Evolutionary conservation across 2,329 filamentous ascomycete genomes (phyloP).

Genomic region (Clonostachys solani): DNA sequence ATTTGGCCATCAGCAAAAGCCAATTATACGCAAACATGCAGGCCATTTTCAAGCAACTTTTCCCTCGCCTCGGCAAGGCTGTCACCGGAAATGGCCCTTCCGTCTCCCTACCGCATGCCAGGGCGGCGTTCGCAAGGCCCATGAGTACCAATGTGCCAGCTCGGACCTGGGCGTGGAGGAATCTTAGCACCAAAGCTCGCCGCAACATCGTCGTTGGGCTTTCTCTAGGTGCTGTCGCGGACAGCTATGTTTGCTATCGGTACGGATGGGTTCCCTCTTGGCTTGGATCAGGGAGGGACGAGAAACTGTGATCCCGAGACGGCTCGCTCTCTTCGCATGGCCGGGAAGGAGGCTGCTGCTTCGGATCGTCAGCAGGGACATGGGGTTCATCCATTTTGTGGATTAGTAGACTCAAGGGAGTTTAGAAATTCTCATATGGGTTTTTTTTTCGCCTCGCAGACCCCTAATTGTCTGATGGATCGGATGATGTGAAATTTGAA

Average conservation of each 20-base stretch:
- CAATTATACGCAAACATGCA: not conserved
- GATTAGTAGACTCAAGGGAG: too few species aligned
- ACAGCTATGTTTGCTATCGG: conserved; percentile 15
- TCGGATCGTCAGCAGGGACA: too few species aligned
- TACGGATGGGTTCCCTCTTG: too few species aligned
- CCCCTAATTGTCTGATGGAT: too few species aligned
- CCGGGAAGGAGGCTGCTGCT: too few species aligned
- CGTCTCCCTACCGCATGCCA: conserved; percentile 6
- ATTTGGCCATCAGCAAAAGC: not conserved
- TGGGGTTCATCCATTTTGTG: too few species aligned
- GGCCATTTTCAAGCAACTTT: conserved; percentile 9
- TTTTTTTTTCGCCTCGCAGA: too few species aligned
- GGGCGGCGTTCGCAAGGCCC: not conserved
- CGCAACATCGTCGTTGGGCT: conserved; percentile 14
- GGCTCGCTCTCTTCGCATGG: too few species aligned
- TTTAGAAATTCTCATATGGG: too few species aligned
- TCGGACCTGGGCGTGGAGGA: conserved; percentile 15
- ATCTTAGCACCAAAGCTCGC: conserved; percentile 15
- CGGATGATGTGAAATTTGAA: too few species aligned
- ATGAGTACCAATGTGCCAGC: not conserved
- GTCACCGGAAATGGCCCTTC: conserved; percentile 12
- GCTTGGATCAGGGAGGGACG: too few species aligned
- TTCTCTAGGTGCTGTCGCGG: conserved; percentile 9
- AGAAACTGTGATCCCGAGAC: too few species aligned
- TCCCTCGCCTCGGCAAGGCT: conserved; percentile 5